Percentiles rank a stretch among this genome's conserved stretches.
These are phyloP conservation scores for Sugiyamaella xylanicola DNA, from an alignment of 1,139 yeast species.

Conservation along the genomic window DNA sequence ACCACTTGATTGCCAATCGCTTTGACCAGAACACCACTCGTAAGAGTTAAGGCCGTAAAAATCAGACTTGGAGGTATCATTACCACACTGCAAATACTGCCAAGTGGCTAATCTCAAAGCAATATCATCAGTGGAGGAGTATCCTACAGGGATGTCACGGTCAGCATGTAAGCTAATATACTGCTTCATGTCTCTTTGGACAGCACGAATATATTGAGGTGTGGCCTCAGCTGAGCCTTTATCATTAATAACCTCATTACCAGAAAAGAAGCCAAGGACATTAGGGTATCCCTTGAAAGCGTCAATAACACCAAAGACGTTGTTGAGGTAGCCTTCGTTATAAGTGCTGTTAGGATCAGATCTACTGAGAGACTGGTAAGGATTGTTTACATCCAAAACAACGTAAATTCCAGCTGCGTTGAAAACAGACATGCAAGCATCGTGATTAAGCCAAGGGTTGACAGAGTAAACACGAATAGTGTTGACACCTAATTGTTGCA, in stretches of 20 bases:
- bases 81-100: constrained; percentile 76
- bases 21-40: constrained; percentile 76
- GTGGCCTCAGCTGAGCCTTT: constrained; percentile 58
- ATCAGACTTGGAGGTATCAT: constrained; percentile 68
- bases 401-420: constrained; percentile 89
- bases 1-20: constrained; percentile 68
- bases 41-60: constrained; percentile 91
- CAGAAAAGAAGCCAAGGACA: constrained; percentile 87
- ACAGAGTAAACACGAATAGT: constrained; percentile 61
- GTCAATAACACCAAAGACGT: constrained; percentile 82
- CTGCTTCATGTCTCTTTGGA: constrained; percentile 85
- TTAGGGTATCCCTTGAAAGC: constrained; percentile 81
- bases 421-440: constrained; percentile 82
- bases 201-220: constrained; percentile 80
- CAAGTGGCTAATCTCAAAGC: constrained; percentile 73
- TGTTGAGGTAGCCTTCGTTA: constrained; percentile 63
- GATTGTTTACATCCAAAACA: constrained; percentile 84
- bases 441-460: constrained; percentile 78
- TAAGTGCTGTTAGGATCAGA: constrained; percentile 71
- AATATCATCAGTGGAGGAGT: constrained; percentile 85
- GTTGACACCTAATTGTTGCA: constrained; percentile 78
- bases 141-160: constrained; percentile 86
- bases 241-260: constrained; percentile 90
- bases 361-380: constrained; percentile 71
- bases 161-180: constrained; percentile 69